phyloP scores from a whole-genome alignment of 2,329 filamentous ascomycete species.

The Ascochyta clinopodiicola region DNA sequence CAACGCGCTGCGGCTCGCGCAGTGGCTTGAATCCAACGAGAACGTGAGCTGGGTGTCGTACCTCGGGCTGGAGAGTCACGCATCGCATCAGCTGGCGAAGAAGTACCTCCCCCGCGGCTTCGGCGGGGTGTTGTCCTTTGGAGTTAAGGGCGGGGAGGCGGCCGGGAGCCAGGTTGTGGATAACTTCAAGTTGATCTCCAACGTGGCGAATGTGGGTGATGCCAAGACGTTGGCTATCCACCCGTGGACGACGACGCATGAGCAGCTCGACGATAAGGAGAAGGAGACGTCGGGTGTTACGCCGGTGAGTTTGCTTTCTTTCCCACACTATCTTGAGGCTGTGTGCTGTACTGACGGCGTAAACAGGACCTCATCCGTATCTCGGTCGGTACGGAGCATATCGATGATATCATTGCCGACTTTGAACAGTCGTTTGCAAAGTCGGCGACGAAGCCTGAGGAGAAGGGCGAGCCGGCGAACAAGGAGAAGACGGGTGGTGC shows the following conservation, averaged over 20 bases:
- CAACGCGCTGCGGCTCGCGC: conserved; percentile 80
- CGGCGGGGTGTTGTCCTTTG: conserved; percentile 91
- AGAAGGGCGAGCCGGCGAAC: conserved; percentile 42
- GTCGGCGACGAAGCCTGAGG: conserved; percentile 53
- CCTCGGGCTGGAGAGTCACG: conserved; percentile 83
- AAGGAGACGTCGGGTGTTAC: conserved; percentile 81
- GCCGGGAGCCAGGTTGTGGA: conserved; percentile 90
- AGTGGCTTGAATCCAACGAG: conserved; percentile 81
- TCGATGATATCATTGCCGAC: conserved; percentile 95
- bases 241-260: conserved; percentile 93
- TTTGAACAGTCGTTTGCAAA: conserved; percentile 88
- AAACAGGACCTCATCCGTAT: conserved; percentile 85
- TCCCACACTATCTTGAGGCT: too few species aligned
- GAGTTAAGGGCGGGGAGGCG: conserved; percentile 85
- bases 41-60: conserved; percentile 95
- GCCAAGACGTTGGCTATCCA: conserved; percentile 95
- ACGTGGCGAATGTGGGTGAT: conserved; percentile 95
- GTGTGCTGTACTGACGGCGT: conserved; percentile 10
- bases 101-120: conserved; percentile 85
- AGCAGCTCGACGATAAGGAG: conserved; percentile 86
- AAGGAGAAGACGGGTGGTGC: conserved; percentile 41
- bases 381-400: conserved; percentile 93
- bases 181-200: conserved; percentile 92
- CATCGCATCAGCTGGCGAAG: conserved; percentile 80
- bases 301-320: conserved; percentile 57